phyloP scores from a whole-genome alignment of 176 grass and related monocot genomes.

The Oryza brachyantha region DNA sequence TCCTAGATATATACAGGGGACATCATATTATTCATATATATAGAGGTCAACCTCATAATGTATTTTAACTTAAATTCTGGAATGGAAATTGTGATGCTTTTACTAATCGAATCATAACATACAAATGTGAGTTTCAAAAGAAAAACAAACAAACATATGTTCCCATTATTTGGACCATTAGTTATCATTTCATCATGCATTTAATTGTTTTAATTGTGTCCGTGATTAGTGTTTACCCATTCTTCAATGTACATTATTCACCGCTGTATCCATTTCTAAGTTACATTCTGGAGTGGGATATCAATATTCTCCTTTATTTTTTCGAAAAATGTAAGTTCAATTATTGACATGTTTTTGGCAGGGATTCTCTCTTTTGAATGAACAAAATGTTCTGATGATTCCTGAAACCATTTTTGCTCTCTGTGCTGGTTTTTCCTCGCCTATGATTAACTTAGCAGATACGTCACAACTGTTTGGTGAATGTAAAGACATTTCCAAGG shows the following conservation, averaged over 20 bases:
- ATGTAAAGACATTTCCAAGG: slow-evolving; percentile 44
- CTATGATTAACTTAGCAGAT: slow-evolving; percentile 51
- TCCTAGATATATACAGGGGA: slow-evolving; percentile 4
- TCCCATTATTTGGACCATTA: slow-evolving; percentile 2
- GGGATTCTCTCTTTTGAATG: slow-evolving; percentile 70
- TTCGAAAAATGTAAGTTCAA: slow-evolving; percentile 8
- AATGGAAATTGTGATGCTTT: slow-evolving; percentile 6
- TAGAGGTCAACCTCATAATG: neutral
- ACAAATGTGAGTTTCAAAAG: neutral
- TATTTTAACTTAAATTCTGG: slow-evolving; percentile 10
- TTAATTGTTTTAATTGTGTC: slow-evolving; percentile 15
- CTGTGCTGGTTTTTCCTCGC: slow-evolving; percentile 65
- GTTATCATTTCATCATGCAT: slow-evolving; percentile 9
- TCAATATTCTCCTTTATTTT: slow-evolving; percentile 1
- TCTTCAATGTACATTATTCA: slow-evolving; percentile 12
- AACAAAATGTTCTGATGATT: slow-evolving; percentile 67
- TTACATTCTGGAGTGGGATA: neutral
- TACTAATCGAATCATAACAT: neutral
- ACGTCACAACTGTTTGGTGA: slow-evolving; percentile 30
- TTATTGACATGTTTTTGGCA: slow-evolving; percentile 34
- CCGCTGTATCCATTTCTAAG: neutral
- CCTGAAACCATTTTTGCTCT: slow-evolving; percentile 78
- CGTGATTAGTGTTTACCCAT: neutral
- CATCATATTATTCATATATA: neutral
- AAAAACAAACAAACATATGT: neutral